Evolutionary conservation across 106 monocot genomes (phyloP), one percentile per base, ranked within the genome.

Genomic region (Platanthera zijinensis): DNA sequence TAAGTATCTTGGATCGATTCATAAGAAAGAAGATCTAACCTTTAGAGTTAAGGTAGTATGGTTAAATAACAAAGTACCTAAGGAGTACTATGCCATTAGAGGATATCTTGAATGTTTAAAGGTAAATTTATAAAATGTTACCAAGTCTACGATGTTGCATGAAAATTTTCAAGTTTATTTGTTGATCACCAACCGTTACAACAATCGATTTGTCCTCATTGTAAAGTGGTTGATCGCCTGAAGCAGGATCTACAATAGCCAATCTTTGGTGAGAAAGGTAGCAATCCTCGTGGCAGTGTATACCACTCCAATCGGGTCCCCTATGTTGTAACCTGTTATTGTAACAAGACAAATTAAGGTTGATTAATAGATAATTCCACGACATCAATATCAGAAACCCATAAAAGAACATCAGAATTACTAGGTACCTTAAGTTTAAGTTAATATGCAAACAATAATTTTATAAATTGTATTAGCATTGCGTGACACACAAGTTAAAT

Each of bases 261-360:
- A 88, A 78, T 22, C 85, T 73, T 49, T 88, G 88, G 74, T 85
- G 88, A 53, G 88, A 85, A 59, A 88, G 88, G 67, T 85, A 88
- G 56, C 85, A 85, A n/a, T 83, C 85, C 52, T 79, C 74, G 48
- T 62, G 74, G 73, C 88, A 88, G 72, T 85, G 85, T 28, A 88
- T 45, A 46, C 88, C 84, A 45, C 88, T 88, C 88, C 88, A 88
- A 75, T 88, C 88, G 28, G 88, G 88, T 17, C 88, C 88, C 79
- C 88, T 79, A 39, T 88, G 88, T 18, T 80, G 75, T 77, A 88
- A 69, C 77, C 88, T 88, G 57, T 46, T 19, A 9, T 72, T 19
- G 22, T 72, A 22, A 72, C 72, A 72, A 72, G 22, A 7, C 19
- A 51, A 72, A n/a, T 70, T 51, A 51, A 72, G 21, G 10, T 9